A percentile compares a stretch with the other conserved stretches of the same genome.
phyloP scores from a whole-genome alignment of 2,329 filamentous ascomycete genomes.

The Periconia sp. region DNA sequence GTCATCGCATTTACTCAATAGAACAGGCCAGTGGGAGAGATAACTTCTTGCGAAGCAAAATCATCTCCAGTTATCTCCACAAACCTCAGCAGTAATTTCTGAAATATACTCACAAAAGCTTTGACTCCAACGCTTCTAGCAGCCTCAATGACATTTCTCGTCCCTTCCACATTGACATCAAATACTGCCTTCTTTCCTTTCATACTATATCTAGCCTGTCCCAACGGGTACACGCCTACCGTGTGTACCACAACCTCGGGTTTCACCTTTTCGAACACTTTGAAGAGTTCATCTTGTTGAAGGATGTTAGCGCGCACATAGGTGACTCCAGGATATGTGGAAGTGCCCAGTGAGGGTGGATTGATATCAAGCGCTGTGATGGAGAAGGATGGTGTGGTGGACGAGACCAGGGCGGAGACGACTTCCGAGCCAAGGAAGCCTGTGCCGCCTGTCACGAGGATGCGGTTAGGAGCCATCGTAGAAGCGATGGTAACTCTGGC shows the following conservation, averaged over 20 bases:
- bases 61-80: no score
- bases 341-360: slow-evolving; percentile 39
- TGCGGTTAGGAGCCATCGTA: slow-evolving; percentile 32
- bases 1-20: no score
- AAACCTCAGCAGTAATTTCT: no score
- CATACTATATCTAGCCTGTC: slow-evolving; percentile 47
- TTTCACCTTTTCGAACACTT: slow-evolving; percentile 65
- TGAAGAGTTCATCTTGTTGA: slow-evolving; percentile 36
- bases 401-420: slow-evolving; percentile 44
- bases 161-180: slow-evolving; percentile 89
- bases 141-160: slow-evolving; percentile 76
- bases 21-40: no score
- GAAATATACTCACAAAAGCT: slow-evolving; percentile 61
- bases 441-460: slow-evolving; percentile 56
- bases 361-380: slow-evolving; percentile 50
- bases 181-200: slow-evolving; percentile 61
- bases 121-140: slow-evolving; percentile 73
- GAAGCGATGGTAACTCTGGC: neutral
- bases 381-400: slow-evolving; percentile 38
- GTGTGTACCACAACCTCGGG: slow-evolving; percentile 92
- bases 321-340: slow-evolving; percentile 29
- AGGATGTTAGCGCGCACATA: slow-evolving; percentile 52
- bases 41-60: no score
- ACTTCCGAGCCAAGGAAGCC: slow-evolving; percentile 55
- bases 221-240: slow-evolving; percentile 60